Base-by-base conservation (phyloP, 495 filamentous ascomycete species). In the Neurospora sublineolata region DNA sequence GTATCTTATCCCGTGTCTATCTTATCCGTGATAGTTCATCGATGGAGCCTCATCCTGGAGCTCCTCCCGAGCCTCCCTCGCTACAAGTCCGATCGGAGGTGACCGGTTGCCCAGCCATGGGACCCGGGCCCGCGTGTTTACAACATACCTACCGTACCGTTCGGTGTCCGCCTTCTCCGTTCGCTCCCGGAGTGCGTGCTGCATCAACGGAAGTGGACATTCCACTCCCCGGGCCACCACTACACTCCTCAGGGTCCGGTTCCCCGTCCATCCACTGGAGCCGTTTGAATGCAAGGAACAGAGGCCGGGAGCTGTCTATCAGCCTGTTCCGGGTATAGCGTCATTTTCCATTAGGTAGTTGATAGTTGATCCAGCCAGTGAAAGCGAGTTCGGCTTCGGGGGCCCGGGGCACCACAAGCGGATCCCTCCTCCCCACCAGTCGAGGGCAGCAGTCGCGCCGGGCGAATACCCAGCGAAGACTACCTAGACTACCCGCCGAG, bases 211-310 rank as follows among this genome's bases (percentile, higher is more conserved):
- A n/a, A n/a, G 52, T 64, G 52, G 52, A 33, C 52, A 64, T 16
- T 27, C 30, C 12, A 9, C 52, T 60, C 23, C 20, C 37, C 37
- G 37, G 37, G 37, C 37, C 41, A 42, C 39, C 41, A 9, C n/a
- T 46, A n/a, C 7, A 23, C 44, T 27, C 11, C 27, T 30, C 27
- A 33, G 27, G 27, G 52, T 64, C 52, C 69, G 40, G 12, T 70
- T 52, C 40, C 30, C 42, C 20, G 38, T 60, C 39, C 33, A 60
- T 36, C 69, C 69, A 42, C 12, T 70, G 37, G 38, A 71, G 69
- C 37, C 38, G 36, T 68, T 68, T 44, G 67, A 69, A 41, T 72
- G 71, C 71, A 72, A 58, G 71, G 68, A 44, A 33, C 38, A 5
- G 33, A 36, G 33, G 33, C 5, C 33, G 18, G 52, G 6, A 64